Conservation (phyloP, 148 eudicot genomes). For the Persicaria tinctoria region DNA sequence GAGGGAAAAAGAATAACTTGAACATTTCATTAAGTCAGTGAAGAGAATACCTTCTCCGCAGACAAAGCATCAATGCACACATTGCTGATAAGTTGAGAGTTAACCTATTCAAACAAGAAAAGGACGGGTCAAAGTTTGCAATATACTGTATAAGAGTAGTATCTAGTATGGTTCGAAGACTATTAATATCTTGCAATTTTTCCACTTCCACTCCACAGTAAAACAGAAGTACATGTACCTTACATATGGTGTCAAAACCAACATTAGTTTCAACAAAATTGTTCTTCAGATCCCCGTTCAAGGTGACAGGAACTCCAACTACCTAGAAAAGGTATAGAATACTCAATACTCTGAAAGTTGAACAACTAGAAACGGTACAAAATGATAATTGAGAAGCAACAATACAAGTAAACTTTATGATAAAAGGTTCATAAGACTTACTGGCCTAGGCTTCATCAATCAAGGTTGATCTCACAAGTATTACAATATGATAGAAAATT, state of each 20-base stretch:
- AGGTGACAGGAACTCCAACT: conserved; percentile 93
- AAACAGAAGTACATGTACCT: conserved; percentile 40
- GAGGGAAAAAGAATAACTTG: background rate
- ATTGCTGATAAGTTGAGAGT: conserved; percentile 98
- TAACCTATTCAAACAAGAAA: conserved; percentile 42
- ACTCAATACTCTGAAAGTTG: background rate
- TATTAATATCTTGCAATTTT: background rate
- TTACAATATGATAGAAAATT: background rate
- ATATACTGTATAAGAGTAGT: background rate
- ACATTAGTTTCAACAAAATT: conserved; percentile 47
- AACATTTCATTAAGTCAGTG: background rate
- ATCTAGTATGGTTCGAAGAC: background rate
- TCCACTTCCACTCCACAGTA: background rate
- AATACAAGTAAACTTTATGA: background rate
- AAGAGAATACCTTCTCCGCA: conserved; percentile 76
- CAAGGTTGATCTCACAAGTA: background rate
- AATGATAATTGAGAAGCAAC: background rate
- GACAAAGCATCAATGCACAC: conserved; percentile 98
- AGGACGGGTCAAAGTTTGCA: background rate
- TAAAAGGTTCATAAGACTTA: background rate
- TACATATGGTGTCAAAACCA: conserved; percentile 66
- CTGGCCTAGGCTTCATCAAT: background rate
- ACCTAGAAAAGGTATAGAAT: conserved; percentile 38
- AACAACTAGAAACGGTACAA: background rate
- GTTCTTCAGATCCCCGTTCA: conserved; percentile 50